phyloP scores from a whole-genome alignment of 306 rosid genomes.

The Prunus dulcis region DNA sequence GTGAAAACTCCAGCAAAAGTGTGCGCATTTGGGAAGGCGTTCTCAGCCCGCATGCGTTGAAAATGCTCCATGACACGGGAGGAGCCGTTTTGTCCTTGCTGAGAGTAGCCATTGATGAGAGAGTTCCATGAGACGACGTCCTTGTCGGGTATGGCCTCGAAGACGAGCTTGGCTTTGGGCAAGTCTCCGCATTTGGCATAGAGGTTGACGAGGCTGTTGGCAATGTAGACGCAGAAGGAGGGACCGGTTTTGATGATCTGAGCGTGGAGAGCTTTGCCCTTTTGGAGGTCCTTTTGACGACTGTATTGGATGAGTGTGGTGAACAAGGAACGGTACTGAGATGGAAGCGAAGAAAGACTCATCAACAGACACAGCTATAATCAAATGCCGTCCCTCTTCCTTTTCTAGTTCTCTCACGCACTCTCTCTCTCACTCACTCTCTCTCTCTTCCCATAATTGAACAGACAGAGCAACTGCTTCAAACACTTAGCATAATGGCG shows the following conservation, averaged over 20 bases:
- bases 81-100: slow-evolving; percentile 27
- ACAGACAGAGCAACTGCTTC: too few relatives aligned
- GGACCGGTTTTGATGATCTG: slow-evolving; percentile 40
- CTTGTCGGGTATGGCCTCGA: slow-evolving; percentile 35
- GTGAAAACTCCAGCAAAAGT: slow-evolving; percentile 63
- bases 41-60: slow-evolving; percentile 41
- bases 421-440: too few relatives aligned
- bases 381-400: too few relatives aligned
- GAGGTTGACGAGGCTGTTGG: slow-evolving; percentile 57
- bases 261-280: slow-evolving; percentile 56
- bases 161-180: slow-evolving; percentile 40
- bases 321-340: slow-evolving; percentile 28
- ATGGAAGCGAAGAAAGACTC: slow-evolving; percentile 26
- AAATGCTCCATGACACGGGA: slow-evolving; percentile 48
- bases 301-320: slow-evolving; percentile 30
- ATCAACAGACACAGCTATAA: slow-evolving; percentile 13
- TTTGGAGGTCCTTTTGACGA: slow-evolving; percentile 32
- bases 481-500: too few relatives aligned
- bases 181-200: slow-evolving; percentile 55
- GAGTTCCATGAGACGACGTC: slow-evolving; percentile 79
- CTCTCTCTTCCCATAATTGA: too few relatives aligned
- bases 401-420: too few relatives aligned
- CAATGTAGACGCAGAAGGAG: slow-evolving; percentile 30
- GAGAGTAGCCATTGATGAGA: slow-evolving; percentile 72
- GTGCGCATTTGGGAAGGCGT: slow-evolving; percentile 52